Conservation (phyloP, 1,284 basidiomycete species). For the Microbotryum silenes-acaulis region DNA sequence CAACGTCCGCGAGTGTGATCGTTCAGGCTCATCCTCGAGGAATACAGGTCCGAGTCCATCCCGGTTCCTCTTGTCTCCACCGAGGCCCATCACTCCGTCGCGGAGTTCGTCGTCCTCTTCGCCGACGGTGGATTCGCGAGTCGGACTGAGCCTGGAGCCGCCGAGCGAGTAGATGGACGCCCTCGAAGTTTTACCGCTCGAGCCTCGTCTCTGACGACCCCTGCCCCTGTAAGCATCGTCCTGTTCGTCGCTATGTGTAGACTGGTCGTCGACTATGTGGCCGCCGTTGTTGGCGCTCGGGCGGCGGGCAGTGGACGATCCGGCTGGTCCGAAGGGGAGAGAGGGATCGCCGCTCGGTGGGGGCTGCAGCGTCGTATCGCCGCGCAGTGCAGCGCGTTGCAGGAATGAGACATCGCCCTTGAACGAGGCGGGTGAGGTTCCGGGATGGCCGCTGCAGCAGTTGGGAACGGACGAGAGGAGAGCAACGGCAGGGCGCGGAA, state of each 20-base stretch:
- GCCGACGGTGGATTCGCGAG: conserved; percentile 10
- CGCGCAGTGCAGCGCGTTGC: conserved; percentile 14
- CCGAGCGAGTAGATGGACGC: conserved; percentile 15
- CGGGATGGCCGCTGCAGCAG: conserved; percentile 1
- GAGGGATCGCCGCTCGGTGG: not conserved
- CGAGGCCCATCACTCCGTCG: no score
- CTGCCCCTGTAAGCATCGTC: no score
- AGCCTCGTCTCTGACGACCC: no score
- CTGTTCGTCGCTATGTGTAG: not conserved
- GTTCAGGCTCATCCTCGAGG: no score
- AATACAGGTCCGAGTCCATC: no score
- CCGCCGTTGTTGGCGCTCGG: no score
- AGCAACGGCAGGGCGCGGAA: no score
- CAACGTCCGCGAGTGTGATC: no score
- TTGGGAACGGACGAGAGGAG: no score
- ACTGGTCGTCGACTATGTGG: no score
- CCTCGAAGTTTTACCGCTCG: conserved; percentile 1
- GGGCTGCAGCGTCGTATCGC: conserved; percentile 7
- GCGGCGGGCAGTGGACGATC: no score
- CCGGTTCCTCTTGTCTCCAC: no score
- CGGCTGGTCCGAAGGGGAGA: not conserved
- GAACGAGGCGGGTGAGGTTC: conserved; percentile 22
- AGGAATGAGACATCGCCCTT: conserved; percentile 28
- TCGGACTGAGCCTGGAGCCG: conserved; percentile 19
- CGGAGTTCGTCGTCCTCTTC: conserved; percentile 6